Evolutionary conservation across 2,329 filamentous ascomycete species (phyloP), one percentile per base, ranked within the genome.

Genomic region (Pseudogymnoascus sp.): DNA sequence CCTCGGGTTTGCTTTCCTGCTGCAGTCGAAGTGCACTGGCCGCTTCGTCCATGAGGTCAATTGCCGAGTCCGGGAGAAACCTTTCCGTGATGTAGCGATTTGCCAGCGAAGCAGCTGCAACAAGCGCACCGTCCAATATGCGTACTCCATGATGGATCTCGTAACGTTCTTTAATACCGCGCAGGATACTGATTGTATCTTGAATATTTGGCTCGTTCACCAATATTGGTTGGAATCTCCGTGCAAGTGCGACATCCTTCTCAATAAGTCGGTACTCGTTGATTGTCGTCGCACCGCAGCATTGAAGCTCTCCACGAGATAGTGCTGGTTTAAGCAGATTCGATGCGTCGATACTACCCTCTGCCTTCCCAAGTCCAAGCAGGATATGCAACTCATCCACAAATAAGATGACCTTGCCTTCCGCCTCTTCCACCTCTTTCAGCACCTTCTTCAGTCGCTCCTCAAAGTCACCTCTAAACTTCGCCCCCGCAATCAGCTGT

Each of bases 21-120:
- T 98, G 93, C 33, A 98, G 78, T 50, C 96, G 87, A 8, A 98
- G 79, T 22, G 92, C 91, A 65, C 90, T 96, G 1, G 93, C 93
- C 8, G 95, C 95, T 77, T 98, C 95, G 68, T 98, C 95, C 75
- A 99, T 95, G 14, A 98, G 77, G 74, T 98, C 95, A 66, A 99
- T 98, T 2, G 95, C 95, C 75, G 98, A 98, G 76, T 99, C 95
- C 0, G 95, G 95, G 0, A 98, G 80, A 76, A 96, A 98, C 1
- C 95, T 88, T 72, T 98, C 93, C 12, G 93, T 97, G 69, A 99
- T 95, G 75, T 98, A 99, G 61, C 95, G 89, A 72, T 98, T 98
- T 66, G 90, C 95, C 72, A 96, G 90, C 0, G 91, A 90, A 2
- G 93, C 93, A 2, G 95, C 93, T 1, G 95, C 92, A 12, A 99